Percentiles rank a stretch among this genome's conserved stretches.
Conservation (phyloP, 176 grass and related monocot species). For the Zoysia japonica region DNA sequence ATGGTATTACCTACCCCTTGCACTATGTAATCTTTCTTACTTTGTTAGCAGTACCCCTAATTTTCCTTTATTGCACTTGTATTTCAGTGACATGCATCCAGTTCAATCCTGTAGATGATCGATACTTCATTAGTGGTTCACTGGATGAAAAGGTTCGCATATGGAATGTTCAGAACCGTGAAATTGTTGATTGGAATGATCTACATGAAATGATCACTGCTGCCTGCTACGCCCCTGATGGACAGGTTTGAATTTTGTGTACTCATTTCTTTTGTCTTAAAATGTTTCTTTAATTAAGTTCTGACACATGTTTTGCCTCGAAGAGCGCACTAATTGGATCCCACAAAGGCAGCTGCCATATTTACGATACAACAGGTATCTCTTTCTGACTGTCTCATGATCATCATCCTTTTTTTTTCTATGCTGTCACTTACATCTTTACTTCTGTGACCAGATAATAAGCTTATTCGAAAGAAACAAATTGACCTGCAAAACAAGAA, state of each 20-base stretch:
- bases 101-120: constrained; percentile 97
- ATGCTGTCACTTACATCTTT: constrained; percentile 37
- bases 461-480: constrained; percentile 78
- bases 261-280: constrained; percentile 18
- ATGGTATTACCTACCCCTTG: constrained; percentile 46
- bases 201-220: constrained; percentile 99
- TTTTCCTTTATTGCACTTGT: constrained; percentile 29
- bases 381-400: constrained; percentile 14
- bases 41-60: constrained; percentile 33
- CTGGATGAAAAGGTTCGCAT: constrained; percentile 94
- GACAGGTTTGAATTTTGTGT: constrained; percentile 63
- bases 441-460: constrained; percentile 64
- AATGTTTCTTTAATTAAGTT: constrained; percentile 1
- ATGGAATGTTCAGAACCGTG: constrained; percentile 88
- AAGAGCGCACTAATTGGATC: constrained; percentile 89
- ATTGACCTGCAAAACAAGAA: constrained; percentile 93
- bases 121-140: constrained; percentile 97
- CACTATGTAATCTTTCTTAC: constrained; percentile 22
- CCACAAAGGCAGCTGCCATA: constrained; percentile 77
- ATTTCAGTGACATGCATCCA: constrained; percentile 97
- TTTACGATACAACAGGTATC: constrained; percentile 94
- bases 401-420: constrained; percentile 18
- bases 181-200: constrained; percentile 99
- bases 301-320: constrained; percentile 42
- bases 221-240: constrained; percentile 89